Base-by-base conservation (phyloP, 495 filamentous ascomycete genomes). In the Lasiosphaeria miniovina region DNA sequence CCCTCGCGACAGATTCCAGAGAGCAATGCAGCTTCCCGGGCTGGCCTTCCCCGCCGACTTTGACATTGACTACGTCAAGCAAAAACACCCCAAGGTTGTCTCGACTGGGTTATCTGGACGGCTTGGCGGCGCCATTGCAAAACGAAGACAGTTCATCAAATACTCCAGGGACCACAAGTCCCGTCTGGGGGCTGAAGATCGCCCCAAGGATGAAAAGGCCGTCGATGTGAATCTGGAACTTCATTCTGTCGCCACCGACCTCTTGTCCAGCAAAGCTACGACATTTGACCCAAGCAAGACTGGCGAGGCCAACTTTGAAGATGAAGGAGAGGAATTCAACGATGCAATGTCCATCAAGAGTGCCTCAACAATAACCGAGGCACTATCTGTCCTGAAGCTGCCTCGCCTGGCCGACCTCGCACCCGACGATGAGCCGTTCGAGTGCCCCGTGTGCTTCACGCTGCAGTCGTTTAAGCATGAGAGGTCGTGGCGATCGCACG, bases 371-470 rank as follows among this genome's bases (percentile, higher is more conserved):
- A 56, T 38, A 7, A 31, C 49, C 14, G 48, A 60, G 3, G 10
- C 41, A 10, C n/a, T 56, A n/a, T 59, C 57, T 6, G 35, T 24
- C 8, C 38, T 67, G 3, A 56, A 36, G 32, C 33, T 64, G 9
- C 65, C 65, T 1, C 32, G n/a, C 12, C 31, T 56, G 40, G 54
- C 49, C 3, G 61, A 61, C 9, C 34, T 68, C 6, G 53, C 57
- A 9, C 40, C 34, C 0, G 43, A 58, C 2, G 7, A 49, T 0
- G 51, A 59, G 5, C 54, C 63, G 7, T 71, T 71, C 40, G 67
- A 73, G 56, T 74, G 72, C 52, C 72, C 72, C 2, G 68, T 73
- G 34, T 74, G 72, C 49, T 69, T 61, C 52, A 62, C 58, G 4
- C 48, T 71, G 11, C 61, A 72, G 55, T 55, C 59, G 12, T 68